These are phyloP conservation scores for Fulvia fulva DNA, from an alignment of 2,329 filamentous ascomycete species.

Conservation along the genomic window DNA sequence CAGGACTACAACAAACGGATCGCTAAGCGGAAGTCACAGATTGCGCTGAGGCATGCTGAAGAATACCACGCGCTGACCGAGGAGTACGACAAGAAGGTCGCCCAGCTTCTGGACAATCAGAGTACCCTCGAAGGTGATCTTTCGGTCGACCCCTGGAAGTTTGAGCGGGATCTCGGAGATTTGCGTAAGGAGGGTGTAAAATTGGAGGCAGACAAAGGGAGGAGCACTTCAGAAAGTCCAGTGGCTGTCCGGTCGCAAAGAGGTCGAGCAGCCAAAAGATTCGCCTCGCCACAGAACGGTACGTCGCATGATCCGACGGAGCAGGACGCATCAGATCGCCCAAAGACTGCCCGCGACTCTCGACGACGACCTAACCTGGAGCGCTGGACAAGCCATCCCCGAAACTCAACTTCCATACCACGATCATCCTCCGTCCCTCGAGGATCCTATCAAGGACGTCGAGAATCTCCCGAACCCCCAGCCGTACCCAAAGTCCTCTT, in stretches of 20 bases:
- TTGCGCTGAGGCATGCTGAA: slow-evolving; percentile 34
- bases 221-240: neutral
- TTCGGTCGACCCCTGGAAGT: slow-evolving; percentile 30
- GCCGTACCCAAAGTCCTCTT: slow-evolving; percentile 4
- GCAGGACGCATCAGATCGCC: neutral
- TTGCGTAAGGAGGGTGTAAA: slow-evolving; percentile 25
- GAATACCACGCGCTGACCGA: slow-evolving; percentile 32
- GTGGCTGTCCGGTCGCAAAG: neutral
- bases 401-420: slow-evolving; percentile 25
- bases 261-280: neutral
- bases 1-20: slow-evolving; percentile 32
- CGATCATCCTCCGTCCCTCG: slow-evolving; percentile 20
- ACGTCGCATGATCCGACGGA: neutral
- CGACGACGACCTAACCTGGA: slow-evolving; percentile 1
- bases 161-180: slow-evolving; percentile 31
- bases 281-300: neutral
- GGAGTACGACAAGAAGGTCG: slow-evolving; percentile 34
- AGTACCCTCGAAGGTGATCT: slow-evolving; percentile 32
- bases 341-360: neutral
- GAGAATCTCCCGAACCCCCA: slow-evolving; percentile 2
- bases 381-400: slow-evolving; percentile 23
- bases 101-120: slow-evolving; percentile 28
- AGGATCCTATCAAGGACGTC: neutral
- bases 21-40: slow-evolving; percentile 34
- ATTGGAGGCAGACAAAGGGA: slow-evolving; percentile 10